Evolutionary conservation across 768 basidiomycete species (phyloP).

Genomic region (Kwoniella bestiolae): DNA sequence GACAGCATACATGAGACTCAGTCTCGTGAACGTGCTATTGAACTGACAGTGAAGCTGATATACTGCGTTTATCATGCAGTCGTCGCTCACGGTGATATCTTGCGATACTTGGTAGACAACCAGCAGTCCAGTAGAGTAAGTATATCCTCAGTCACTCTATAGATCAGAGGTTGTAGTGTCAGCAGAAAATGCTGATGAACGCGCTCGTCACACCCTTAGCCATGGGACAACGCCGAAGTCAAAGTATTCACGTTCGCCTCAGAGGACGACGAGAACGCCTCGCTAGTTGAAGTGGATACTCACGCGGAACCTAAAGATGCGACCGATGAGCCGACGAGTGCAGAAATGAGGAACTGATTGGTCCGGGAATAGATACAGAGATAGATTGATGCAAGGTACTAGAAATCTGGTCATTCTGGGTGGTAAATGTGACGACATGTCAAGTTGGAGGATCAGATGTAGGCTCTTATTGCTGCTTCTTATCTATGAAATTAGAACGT

Average conservation of each 20-base stretch:
- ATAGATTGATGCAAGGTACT: not conserved
- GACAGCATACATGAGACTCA: too few relatives aligned
- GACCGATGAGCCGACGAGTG: conserved; percentile 32
- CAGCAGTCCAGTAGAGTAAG: conserved; percentile 33
- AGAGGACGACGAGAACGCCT: conserved; percentile 43
- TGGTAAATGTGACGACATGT: too few relatives aligned
- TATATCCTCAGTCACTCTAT: not conserved
- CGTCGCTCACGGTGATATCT: conserved; percentile 55
- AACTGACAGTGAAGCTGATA: too few relatives aligned
- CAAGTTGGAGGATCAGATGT: too few relatives aligned
- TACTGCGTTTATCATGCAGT: conserved; percentile 28
- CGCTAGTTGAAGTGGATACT: conserved; percentile 31
- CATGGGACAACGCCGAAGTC: conserved; percentile 56
- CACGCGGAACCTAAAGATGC: conserved; percentile 33
- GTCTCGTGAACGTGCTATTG: too few relatives aligned
- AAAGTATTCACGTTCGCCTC: conserved; percentile 47
- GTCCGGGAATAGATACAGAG: not conserved
- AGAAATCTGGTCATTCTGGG: too few relatives aligned
- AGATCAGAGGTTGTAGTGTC: not conserved
- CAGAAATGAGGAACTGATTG: conserved; percentile 19
- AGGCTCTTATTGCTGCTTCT: too few relatives aligned
- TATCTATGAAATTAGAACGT: not conserved
- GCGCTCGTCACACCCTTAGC: conserved; percentile 2
- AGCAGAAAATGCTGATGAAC: too few relatives aligned
- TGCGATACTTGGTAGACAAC: conserved; percentile 41